These are phyloP conservation scores for Ostreobium quekettii DNA, from an alignment of 139 green algal species.

Conservation along the genomic window DNA sequence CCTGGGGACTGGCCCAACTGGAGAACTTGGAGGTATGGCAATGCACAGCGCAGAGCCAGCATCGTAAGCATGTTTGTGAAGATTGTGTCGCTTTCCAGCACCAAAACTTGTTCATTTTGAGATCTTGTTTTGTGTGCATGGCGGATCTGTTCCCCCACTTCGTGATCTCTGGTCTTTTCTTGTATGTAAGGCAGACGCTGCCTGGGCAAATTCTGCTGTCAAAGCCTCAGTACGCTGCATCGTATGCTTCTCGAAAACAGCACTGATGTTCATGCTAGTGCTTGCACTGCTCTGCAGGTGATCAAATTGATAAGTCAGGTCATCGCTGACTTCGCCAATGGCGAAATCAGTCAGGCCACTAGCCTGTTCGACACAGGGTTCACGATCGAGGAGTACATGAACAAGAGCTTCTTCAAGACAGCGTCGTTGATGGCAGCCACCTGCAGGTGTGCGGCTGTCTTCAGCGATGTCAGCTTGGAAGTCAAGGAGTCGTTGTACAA, in stretches of 20 bases:
- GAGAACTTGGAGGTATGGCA: slow-evolving; percentile 94
- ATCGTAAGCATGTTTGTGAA: background rate
- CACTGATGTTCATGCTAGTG: too few species aligned
- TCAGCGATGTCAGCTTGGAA: slow-evolving; percentile 59
- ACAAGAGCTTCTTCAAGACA: slow-evolving; percentile 98
- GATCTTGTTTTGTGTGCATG: too few species aligned
- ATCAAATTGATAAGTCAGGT: slow-evolving; percentile 98
- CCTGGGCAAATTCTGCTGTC: too few species aligned
- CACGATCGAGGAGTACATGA: slow-evolving; percentile 84
- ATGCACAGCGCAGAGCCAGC: too few species aligned
- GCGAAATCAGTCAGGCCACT: slow-evolving; percentile 91
- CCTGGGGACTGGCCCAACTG: slow-evolving; percentile 93
- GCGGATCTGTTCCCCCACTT: too few species aligned
- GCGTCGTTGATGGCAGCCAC: slow-evolving; percentile 93
- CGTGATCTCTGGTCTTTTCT: too few species aligned
- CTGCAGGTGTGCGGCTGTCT: slow-evolving; percentile 80
- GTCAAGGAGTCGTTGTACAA: slow-evolving; percentile 87
- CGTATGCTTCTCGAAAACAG: too few species aligned
- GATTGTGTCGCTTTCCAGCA: slow-evolving; percentile 5
- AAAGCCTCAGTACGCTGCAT: too few species aligned
- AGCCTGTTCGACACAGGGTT: slow-evolving; percentile 83
- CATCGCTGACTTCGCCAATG: slow-evolving; percentile 98
- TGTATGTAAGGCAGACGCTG: too few species aligned
- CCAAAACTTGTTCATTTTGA: too few species aligned
- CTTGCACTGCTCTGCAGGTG: slow-evolving; percentile 81